A percentile compares a stretch with the other conserved stretches of the same genome.
These are phyloP conservation scores for Suillus placidus DNA, from an alignment of 768 basidiomycete species.

Conservation along the genomic window DNA sequence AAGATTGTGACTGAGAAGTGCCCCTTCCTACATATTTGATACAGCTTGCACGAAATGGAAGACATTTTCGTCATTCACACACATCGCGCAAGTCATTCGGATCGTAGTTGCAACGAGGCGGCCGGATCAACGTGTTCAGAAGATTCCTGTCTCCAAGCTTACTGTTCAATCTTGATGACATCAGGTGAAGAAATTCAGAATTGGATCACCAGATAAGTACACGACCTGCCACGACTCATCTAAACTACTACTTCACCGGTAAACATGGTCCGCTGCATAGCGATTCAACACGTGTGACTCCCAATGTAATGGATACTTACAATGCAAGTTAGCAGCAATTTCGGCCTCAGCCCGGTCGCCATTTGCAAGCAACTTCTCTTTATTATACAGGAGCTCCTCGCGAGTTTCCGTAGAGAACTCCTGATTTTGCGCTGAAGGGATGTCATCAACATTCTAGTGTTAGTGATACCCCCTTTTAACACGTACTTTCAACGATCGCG, in stretches of 20 bases:
- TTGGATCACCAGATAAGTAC: slow-evolving; percentile 25
- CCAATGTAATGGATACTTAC: slow-evolving; percentile 42
- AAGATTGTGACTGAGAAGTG: slow-evolving; percentile 10
- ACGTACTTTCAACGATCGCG: slow-evolving; percentile 97
- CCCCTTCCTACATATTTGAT: background rate
- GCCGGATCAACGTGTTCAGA: slow-evolving; percentile 6
- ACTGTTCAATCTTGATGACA: slow-evolving; percentile 6
- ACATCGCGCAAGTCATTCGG: background rate
- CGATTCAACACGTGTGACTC: slow-evolving; percentile 26
- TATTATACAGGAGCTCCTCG: slow-evolving; percentile 98
- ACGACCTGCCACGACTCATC: slow-evolving; percentile 18
- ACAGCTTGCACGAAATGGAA: slow-evolving; percentile 4
- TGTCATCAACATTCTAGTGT: slow-evolving; percentile 5
- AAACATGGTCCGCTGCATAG: slow-evolving; percentile 78
- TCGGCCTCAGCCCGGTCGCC: slow-evolving; percentile 97
- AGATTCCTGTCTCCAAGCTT: background rate
- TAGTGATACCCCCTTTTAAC: slow-evolving; percentile 14
- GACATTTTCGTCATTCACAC: slow-evolving; percentile 4
- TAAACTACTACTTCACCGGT: slow-evolving; percentile 54
- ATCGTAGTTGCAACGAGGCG: background rate
- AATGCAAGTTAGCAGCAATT: slow-evolving; percentile 90
- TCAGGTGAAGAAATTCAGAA: background rate
- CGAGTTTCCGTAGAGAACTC: slow-evolving; percentile 98
- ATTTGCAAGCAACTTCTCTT: slow-evolving; percentile 96
- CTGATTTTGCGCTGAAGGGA: slow-evolving; percentile 85